A percentile compares a stretch with the other conserved stretches of the same genome.
phyloP scores from a whole-genome alignment of 257 asterid species.

The Gentiana straminea region DNA sequence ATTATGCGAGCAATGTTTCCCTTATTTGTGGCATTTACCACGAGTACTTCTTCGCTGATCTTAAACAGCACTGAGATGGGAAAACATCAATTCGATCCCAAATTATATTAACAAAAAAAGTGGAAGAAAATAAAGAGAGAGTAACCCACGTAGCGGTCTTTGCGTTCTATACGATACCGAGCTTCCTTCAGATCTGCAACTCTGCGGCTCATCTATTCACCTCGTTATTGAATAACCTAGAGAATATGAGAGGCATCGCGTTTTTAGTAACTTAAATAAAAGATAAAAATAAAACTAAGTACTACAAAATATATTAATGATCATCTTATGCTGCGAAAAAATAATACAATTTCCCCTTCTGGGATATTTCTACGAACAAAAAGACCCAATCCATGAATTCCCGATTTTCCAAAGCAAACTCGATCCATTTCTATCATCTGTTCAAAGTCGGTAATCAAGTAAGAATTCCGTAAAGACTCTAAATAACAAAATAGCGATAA shows the following conservation, averaged over 20 bases:
- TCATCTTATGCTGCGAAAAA: too few relatives aligned
- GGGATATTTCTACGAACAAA: slow-evolving; percentile 68
- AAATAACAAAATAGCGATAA: background rate
- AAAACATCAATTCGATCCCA: background rate
- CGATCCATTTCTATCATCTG: slow-evolving; percentile 84
- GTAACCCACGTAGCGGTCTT: slow-evolving; percentile 86
- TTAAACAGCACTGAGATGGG: slow-evolving; percentile 62
- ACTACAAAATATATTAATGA: too few relatives aligned
- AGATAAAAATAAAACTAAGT: background rate
- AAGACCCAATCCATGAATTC: slow-evolving; percentile 93
- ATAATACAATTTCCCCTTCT: slow-evolving; percentile 90
- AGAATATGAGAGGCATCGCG: slow-evolving; percentile 4
- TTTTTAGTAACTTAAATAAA: background rate
- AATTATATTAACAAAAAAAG: background rate
- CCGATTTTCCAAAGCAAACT: slow-evolving; percentile 93
- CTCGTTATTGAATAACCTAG: slow-evolving; percentile 97
- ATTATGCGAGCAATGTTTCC: slow-evolving; percentile 96
- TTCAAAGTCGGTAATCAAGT: slow-evolving; percentile 3
- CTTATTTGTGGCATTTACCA: slow-evolving; percentile 93
- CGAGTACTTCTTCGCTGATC: slow-evolving; percentile 78
- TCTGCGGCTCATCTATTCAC: slow-evolving; percentile 92
- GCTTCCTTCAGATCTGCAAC: slow-evolving; percentile 95
- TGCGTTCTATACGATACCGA: slow-evolving; percentile 68
- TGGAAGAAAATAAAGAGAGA: background rate
- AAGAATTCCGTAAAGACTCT: slow-evolving; percentile 7